Evolutionary conservation across 2,329 filamentous ascomycete species (phyloP).

Genomic region (Colletotrichum destructivum): DNA sequence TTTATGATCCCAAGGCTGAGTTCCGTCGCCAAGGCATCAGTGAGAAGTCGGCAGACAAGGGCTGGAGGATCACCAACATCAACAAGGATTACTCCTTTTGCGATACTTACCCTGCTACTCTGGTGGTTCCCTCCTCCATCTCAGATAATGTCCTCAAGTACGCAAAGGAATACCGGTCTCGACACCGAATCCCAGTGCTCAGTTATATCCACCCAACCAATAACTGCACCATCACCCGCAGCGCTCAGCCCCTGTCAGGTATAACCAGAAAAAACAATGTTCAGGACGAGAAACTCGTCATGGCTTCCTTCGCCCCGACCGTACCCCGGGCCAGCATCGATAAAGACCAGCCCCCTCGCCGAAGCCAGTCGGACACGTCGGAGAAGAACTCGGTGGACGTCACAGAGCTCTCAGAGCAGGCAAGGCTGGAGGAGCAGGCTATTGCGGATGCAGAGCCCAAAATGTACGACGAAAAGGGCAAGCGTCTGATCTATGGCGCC

Average conservation of each 20-base stretch:
- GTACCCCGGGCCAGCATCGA: slow-evolving; percentile 53
- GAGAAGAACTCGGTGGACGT: slow-evolving; percentile 55
- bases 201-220: slow-evolving; percentile 98
- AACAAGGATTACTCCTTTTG: slow-evolving; percentile 94
- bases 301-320: slow-evolving; percentile 89
- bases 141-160: slow-evolving; percentile 99
- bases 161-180: slow-evolving; percentile 89
- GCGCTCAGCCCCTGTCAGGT: slow-evolving; percentile 91
- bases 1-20: slow-evolving; percentile 90
- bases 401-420: slow-evolving; percentile 70
- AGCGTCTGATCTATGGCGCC: slow-evolving; percentile 85
- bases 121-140: slow-evolving; percentile 89
- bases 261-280: slow-evolving; percentile 90
- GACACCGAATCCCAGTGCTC: slow-evolving; percentile 88
- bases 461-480: slow-evolving; percentile 71
- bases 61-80: slow-evolving; percentile 92
- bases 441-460: slow-evolving; percentile 64
- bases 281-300: slow-evolving; percentile 94
- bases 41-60: slow-evolving; percentile 81
- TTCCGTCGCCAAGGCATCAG: slow-evolving; percentile 91
- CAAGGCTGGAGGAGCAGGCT: slow-evolving; percentile 79
- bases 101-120: slow-evolving; percentile 88
- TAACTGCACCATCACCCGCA: slow-evolving; percentile 96
- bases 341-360: slow-evolving; percentile 58
- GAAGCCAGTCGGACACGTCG: slow-evolving; percentile 67